phyloP scores from a whole-genome alignment of 2,329 filamentous ascomycete species.

The Diaporthe sp. region DNA sequence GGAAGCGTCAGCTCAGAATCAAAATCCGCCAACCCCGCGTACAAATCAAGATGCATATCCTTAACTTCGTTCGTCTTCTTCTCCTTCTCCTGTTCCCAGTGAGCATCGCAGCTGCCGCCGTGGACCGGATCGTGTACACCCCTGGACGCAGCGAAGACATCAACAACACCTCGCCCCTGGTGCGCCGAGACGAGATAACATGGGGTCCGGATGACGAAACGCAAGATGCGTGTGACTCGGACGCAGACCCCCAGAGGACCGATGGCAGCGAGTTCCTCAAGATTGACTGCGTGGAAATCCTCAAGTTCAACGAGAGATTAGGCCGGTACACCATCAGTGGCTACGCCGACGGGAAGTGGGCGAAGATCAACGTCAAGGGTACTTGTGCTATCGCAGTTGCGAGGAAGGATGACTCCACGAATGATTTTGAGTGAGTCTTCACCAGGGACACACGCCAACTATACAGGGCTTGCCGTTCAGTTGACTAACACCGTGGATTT shows the following conservation, averaged over 20 bases:
- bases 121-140: not conserved
- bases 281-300: not conserved
- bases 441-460: too few relatives aligned
- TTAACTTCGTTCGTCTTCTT: not conserved
- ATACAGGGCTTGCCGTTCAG: not conserved
- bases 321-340: not conserved
- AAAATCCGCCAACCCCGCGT: too few relatives aligned
- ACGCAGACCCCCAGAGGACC: not conserved
- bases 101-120: not conserved
- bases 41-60: not conserved
- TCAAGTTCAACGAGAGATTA: not conserved
- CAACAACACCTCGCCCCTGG: not conserved
- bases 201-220: not conserved
- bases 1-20: not conserved
- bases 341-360: not conserved
- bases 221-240: not conserved
- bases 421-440: constrained; percentile 9
- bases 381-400: not conserved
- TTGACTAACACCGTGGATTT: not conserved
- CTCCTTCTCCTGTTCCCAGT: not conserved
- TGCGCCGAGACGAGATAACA: not conserved
- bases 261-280: not conserved
- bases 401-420: not conserved
- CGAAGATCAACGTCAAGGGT: not conserved
- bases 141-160: not conserved